Conservation (phyloP, 108 stramenopile genomes). For the Fragilariopsis cylindrus region DNA sequence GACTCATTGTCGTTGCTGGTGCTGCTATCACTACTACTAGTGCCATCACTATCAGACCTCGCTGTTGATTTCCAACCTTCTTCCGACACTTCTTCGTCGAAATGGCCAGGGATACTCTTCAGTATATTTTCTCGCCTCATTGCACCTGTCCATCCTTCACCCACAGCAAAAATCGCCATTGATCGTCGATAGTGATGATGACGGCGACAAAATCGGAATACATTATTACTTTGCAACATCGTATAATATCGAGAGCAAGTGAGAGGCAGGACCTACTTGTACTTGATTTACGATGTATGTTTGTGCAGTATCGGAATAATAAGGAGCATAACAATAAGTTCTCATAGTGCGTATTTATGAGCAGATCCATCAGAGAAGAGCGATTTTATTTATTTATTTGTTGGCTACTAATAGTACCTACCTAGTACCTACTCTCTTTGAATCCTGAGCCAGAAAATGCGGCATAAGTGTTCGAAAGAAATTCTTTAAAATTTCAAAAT, state of each 20-base stretch:
- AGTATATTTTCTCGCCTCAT: constrained; percentile 34
- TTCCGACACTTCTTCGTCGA: constrained; percentile 43
- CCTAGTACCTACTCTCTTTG: too few relatives aligned
- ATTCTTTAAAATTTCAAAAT: too few relatives aligned
- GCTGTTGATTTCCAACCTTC: background rate
- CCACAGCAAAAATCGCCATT: constrained; percentile 71
- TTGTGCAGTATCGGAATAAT: too few relatives aligned
- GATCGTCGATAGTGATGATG: constrained; percentile 11
- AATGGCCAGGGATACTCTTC: constrained; percentile 43
- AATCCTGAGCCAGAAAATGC: too few relatives aligned
- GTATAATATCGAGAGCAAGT: background rate
- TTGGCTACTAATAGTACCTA: too few relatives aligned
- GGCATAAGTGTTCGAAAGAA: too few relatives aligned
- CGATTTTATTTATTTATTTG: too few relatives aligned
- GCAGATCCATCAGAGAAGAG: too few relatives aligned
- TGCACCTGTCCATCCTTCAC: constrained; percentile 81
- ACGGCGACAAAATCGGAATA: background rate
- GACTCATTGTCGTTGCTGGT: background rate
- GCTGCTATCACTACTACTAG: constrained; percentile 18
- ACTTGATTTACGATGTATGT: too few relatives aligned
- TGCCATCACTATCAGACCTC: background rate
- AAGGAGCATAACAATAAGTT: too few relatives aligned
- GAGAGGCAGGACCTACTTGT: too few relatives aligned
- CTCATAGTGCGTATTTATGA: too few relatives aligned
- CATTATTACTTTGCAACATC: background rate